Evolutionary conservation across 108 stramenopile genomes (phyloP), one percentile per base, ranked within the genome.

Genomic region (Fragilaria crotonensis): DNA sequence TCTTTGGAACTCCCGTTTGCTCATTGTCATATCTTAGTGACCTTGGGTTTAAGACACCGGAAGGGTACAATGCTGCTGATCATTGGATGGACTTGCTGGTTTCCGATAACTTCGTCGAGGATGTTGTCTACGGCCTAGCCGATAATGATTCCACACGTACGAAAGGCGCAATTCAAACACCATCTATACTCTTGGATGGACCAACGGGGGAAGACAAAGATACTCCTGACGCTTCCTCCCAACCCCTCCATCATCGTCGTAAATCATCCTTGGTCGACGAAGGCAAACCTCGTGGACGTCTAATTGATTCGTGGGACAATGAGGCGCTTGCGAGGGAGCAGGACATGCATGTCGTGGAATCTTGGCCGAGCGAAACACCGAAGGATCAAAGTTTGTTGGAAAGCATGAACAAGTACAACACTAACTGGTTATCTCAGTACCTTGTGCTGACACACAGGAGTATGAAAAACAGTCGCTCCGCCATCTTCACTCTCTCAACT

Each of bases 71-170:
- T 67, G 78, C 80, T 23, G 80, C 86, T 11, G 82, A 87, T 73
- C 86, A 87, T 59, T 78, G 80, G 69, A 87, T 84, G 86, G 86
- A 87, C 68, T 54, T 84, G 53, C 49, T 84, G 60, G 82, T 87
- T 0, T 57, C 54, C 44, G 84, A 81, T 41, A 23, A 72, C 31
- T 29, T 31, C 23, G 7, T 31, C 22, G 50, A 30, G 2, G 33
- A 60, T 29, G 47, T 30, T 45, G 17, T 1, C 21, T 18, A 59
- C 20, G 51, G 32, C 9, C 31, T 46, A 26, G 50, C 51, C 33
- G 30, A 60, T 25, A 26, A 59, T 11, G n/a, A n/a, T n/a, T n/a
- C n/a, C n/a, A 14, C 21, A 22, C 56, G 32, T 14, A 23, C 19
- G 26, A 41, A 14, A 7, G 14, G 14, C 14, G 45, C 23, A 5